Base-by-base conservation (phyloP, 1,139 yeast species). In the Zhuliangozyma blackwelliae region DNA sequence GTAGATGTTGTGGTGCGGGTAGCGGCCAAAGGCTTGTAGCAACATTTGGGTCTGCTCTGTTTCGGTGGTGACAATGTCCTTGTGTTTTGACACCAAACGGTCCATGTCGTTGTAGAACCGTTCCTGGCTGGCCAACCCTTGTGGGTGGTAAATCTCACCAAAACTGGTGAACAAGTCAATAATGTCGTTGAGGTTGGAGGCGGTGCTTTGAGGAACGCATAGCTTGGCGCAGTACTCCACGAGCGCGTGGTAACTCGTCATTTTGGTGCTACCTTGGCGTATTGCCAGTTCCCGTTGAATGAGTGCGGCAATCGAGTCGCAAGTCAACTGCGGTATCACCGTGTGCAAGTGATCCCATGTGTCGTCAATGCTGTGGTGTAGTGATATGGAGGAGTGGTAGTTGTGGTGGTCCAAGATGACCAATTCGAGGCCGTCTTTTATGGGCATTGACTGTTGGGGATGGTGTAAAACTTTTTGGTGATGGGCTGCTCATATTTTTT, bases 321-420 rank as follows among this genome's bases (percentile, higher is more conserved):
- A 21, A 16, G 43, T 33, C 8, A 41, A 16, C 16, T 41, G 34
- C 22, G 42, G 42, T 16, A 35, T 35, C 20, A 37, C 26, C 10
- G 40, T 29, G 22, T 38, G 34, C 23, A 42, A 42, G 27, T 40
- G 32, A 28, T 31, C 33, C 38, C 37, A 42, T 2, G 44, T 40
- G 31, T 32, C 29, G 11, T 35, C 33, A 10, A 30, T 11, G 2
- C 35, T 30, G 26, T 42, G 34, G 10, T 40, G 37, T 11, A 40
- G 29, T 16, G 36, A 31, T 19, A 40, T 29, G 2, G 41, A 37
- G n/a, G 34, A 30, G n/a, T 42, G 30, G 27, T 42, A 38, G 29
- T 42, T 35, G 27, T 42, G 45, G 33, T 42, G 31, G 22, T 40
- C 43, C 28, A 40, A 29, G 16, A 42, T 40, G 27, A 38, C 45